phyloP scores from a whole-genome alignment of 495 filamentous ascomycete genomes.

The Penicillium longicatenatum region DNA sequence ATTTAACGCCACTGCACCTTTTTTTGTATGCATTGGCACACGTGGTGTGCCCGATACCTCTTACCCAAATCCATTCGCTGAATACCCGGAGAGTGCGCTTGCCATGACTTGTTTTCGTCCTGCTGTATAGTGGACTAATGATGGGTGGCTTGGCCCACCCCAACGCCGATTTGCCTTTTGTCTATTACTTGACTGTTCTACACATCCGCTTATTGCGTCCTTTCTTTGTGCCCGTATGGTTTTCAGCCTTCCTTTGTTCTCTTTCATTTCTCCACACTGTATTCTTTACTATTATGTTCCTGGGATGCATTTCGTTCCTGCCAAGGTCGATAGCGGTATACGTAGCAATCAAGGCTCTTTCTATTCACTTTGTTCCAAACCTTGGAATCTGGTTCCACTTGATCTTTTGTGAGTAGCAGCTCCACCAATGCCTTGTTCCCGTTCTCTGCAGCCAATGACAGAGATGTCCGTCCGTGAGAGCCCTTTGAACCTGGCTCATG shows the following conservation, averaged over 20 bases:
- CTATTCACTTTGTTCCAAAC: neutral
- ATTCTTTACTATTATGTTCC: slow-evolving; percentile 15
- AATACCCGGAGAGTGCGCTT: neutral
- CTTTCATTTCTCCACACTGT: slow-evolving; percentile 12
- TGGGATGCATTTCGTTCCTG: slow-evolving; percentile 10
- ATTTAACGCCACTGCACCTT: neutral
- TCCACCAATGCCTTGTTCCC: too few relatives aligned
- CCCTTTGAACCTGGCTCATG: too few relatives aligned
- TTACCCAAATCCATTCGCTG: slow-evolving; percentile 8
- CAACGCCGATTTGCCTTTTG: slow-evolving; percentile 10
- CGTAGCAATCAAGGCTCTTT: slow-evolving; percentile 17
- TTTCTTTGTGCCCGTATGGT: neutral
- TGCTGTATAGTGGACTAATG: slow-evolving; percentile 17
- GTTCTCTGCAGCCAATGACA: too few relatives aligned
- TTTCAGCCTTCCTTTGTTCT: slow-evolving; percentile 5
- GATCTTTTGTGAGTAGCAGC: too few relatives aligned
- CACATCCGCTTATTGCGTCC: slow-evolving; percentile 7
- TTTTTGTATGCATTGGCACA: neutral
- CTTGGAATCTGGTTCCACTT: too few relatives aligned
- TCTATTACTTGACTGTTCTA: slow-evolving; percentile 16
- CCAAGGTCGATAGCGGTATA: slow-evolving; percentile 10
- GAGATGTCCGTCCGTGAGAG: too few relatives aligned
- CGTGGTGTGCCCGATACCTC: neutral
- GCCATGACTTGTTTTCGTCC: slow-evolving; percentile 5
- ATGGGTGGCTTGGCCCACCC: slow-evolving; percentile 3